phyloP scores from a whole-genome alignment of 495 filamentous ascomycete species.

The Cenococcum geophilum region DNA sequence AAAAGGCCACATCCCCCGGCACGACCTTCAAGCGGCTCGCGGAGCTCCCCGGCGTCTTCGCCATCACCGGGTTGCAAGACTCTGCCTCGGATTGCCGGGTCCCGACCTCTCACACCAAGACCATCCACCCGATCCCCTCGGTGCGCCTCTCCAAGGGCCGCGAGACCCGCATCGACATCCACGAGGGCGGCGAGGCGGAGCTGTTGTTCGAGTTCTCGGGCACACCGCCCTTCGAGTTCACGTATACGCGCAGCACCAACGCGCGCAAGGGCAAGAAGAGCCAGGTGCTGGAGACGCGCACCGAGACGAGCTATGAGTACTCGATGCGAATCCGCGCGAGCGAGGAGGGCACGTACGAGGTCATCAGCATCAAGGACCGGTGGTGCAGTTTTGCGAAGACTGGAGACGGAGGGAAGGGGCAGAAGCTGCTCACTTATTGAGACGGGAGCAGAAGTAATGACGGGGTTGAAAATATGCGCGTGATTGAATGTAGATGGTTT shows the following conservation, averaged over 20 bases:
- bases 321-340: slow-evolving; percentile 72
- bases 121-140: slow-evolving; percentile 85
- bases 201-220: slow-evolving; percentile 91
- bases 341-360: slow-evolving; percentile 95
- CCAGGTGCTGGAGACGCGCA: slow-evolving; percentile 79
- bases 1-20: slow-evolving; percentile 68
- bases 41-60: slow-evolving; percentile 80
- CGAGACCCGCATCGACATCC: slow-evolving; percentile 78
- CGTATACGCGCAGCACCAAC: slow-evolving; percentile 87
- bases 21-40: slow-evolving; percentile 87
- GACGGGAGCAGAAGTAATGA: slow-evolving; percentile 19
- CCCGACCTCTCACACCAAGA: slow-evolving; percentile 63
- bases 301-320: slow-evolving; percentile 74
- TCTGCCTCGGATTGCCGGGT: slow-evolving; percentile 78
- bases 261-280: slow-evolving; percentile 52
- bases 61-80: slow-evolving; percentile 77
- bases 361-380: slow-evolving; percentile 86
- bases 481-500: neutral
- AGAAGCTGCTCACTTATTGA: slow-evolving; percentile 37
- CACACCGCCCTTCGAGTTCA: slow-evolving; percentile 95
- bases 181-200: slow-evolving; percentile 88
- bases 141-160: slow-evolving; percentile 80
- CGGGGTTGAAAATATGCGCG: slow-evolving; percentile 7
- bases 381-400: slow-evolving; percentile 79
- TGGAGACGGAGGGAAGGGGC: slow-evolving; percentile 39